Base-by-base conservation (phyloP, 345 rosid species). In the Lepidium sativum region DNA sequence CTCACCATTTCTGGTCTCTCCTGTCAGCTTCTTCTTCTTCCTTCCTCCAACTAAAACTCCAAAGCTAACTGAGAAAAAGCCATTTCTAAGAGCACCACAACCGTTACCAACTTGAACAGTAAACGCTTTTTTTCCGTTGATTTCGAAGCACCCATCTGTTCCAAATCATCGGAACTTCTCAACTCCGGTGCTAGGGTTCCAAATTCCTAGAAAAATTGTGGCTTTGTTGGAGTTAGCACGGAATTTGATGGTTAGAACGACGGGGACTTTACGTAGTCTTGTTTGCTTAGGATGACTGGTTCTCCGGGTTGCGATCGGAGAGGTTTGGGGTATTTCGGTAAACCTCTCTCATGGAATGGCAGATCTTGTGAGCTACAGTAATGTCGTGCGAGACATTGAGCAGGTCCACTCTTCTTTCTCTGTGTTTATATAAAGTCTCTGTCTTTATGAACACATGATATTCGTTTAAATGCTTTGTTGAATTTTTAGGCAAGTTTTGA, bases 271-370 rank as follows among this genome's bases (percentile, higher is more conserved):
- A 71, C 60, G 69, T 59, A 56, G 70, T 56, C 47, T 42, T 65
- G 73, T 56, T 55, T 54, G 80, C 79, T 65, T 86, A 89, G 78
- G 83, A 92, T 87, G 95, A 86, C 79, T 89, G 95, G 98, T 73
- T 82, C 84, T 75, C 81, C 76, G 74, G 81, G 39, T 83, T 81
- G 80, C 73, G 84, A 87, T 87, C 92, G 87, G 73, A 82, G 88
- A 77, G 83, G 87, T 85, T 73, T 89, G 74, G 72, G 84, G 78
- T 8, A 5, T 78, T 80, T 76, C 69, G 80, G 86, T 83, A 73
- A 80, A 72, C 68, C 74, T 73, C 61, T 85, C 96, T 81, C 89
- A 92, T 92, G 97, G 98, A 92, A 89, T 92, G 97, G 98, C 94
- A 83, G 91, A 92, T 89, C 95, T 85, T 86, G 84, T 78, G 87